Conservation (phyloP, 345 rosid genomes). For the Gossypioides kirkii region DNA sequence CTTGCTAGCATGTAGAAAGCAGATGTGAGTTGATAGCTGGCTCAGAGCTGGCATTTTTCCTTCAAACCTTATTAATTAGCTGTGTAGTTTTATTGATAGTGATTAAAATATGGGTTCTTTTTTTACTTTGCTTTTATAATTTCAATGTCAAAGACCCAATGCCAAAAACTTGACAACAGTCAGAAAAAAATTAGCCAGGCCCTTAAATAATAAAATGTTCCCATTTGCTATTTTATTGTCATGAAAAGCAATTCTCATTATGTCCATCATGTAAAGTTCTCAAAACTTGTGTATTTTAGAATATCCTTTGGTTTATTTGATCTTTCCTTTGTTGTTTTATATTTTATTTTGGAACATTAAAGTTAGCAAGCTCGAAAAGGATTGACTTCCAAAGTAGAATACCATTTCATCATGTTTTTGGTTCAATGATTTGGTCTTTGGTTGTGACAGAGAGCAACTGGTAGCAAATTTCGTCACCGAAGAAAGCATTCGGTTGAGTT, state of each 20-base stretch:
- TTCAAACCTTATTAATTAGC: neutral
- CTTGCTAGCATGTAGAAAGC: neutral
- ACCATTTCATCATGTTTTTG: neutral
- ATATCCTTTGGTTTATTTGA: neutral
- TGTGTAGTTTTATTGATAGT: neutral
- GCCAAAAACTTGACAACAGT: neutral
- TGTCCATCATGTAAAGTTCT: neutral
- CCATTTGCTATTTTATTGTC: neutral
- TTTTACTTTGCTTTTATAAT: neutral
- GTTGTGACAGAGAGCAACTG: conserved; percentile 37
- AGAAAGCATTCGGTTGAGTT: conserved; percentile 62
- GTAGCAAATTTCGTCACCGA: conserved; percentile 49
- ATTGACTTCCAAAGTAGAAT: conserved; percentile 2
- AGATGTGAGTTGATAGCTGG: neutral
- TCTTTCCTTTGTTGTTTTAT: neutral
- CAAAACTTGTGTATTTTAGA: neutral
- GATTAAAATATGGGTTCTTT: neutral
- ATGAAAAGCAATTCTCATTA: conserved; percentile 1
- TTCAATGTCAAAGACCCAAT: neutral
- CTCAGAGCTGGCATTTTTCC: neutral
- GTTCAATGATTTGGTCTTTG: conserved; percentile 13
- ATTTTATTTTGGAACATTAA: neutral
- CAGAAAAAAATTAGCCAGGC: neutral
- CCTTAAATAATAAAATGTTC: neutral
- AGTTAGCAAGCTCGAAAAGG: neutral